Base-by-base conservation (phyloP, 208 protist genomes). In the Wallacemonas sp. region DNA sequence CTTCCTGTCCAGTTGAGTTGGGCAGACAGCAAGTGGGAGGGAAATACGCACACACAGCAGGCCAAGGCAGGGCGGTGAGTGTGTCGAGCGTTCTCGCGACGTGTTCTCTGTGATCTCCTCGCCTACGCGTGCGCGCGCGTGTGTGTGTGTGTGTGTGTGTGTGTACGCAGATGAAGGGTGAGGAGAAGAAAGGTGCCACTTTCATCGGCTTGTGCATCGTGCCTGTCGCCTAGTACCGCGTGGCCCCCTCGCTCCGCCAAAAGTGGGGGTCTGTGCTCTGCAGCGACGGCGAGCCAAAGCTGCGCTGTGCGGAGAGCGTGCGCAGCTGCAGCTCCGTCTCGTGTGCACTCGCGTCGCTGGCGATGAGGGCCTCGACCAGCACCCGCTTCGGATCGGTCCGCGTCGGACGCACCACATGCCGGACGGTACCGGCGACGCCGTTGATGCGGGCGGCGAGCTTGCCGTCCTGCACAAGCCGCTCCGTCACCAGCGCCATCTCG, bases 261-360 rank as follows among this genome's bases (percentile, higher is more conserved):
- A 68, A 55, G 23, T 22, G 5, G 26, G 25, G 8, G 26, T 55
- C 48, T 33, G 48, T 55, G 2, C 48, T 55, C 3, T 33, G 7
- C 25, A 32, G 5, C 1, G 48, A 66, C n/a, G 50, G 42, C 1
- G 64, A 11, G 28, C 49, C 39, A 2, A 14, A 70, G 68, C 18
- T 39, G 8, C 52, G 55, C 18, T 44, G 54, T 26, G 62, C 22
- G 3, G 72, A 78, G 41, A 73, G 66, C 48, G 67, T 16, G 41
- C 75, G 68, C 23, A 81, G 44, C 26, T 65, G 61, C 31, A 63
- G 65, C 45, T 81, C 75, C 28, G 55, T 42, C 12, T 77, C 59
- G 25, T 8, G 20, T 2, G 57, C 31, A 31, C 44, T 57, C 5
- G 36, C 48, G 18, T 68, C 59, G 41, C 70, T 74, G 28, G 49